Evolutionary conservation across 805 yeast species (phyloP).

Genomic region (Ogataea kodamae): DNA sequence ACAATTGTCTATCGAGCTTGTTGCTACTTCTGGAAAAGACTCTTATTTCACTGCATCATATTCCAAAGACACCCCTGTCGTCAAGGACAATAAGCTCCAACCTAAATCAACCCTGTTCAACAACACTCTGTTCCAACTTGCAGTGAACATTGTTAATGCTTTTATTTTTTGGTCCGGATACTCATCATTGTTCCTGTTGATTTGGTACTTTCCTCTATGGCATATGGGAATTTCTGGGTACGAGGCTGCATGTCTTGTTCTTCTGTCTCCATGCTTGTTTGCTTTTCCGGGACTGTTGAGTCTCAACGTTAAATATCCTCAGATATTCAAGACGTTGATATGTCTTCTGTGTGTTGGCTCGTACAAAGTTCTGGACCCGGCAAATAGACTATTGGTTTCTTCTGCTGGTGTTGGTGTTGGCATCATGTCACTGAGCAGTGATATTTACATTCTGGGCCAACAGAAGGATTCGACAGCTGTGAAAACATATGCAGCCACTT

Average conservation of each 20-base stretch:
- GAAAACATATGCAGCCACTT: slow-evolving; percentile 49
- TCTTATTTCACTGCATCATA: slow-evolving; percentile 28
- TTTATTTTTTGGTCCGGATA: slow-evolving; percentile 81
- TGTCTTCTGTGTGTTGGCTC: slow-evolving; percentile 74
- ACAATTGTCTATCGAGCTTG: slow-evolving; percentile 49
- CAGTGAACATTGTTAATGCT: slow-evolving; percentile 55
- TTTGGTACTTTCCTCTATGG: slow-evolving; percentile 99
- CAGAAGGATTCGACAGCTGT: slow-evolving; percentile 26
- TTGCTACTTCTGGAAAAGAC: slow-evolving; percentile 23
- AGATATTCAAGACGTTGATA: slow-evolving; percentile 49
- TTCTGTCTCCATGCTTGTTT: slow-evolving; percentile 48
- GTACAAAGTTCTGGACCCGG: slow-evolving; percentile 65
- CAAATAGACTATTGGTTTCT: slow-evolving; percentile 58
- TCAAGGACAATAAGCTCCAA: slow-evolving; percentile 8
- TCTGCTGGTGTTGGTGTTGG: slow-evolving; percentile 67
- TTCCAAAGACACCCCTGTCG: slow-evolving; percentile 1
- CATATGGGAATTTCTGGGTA: slow-evolving; percentile 96
- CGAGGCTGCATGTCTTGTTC: slow-evolving; percentile 64
- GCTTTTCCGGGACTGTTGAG: slow-evolving; percentile 33
- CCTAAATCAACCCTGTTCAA: slow-evolving; percentile 23
- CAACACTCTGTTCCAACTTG: slow-evolving; percentile 35
- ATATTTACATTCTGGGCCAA: slow-evolving; percentile 41
- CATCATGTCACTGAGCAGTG: slow-evolving; percentile 54
- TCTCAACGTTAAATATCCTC: slow-evolving; percentile 44
- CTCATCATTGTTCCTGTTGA: slow-evolving; percentile 77